Percentiles rank a stretch among this genome's conserved stretches.
Conservation (phyloP, 2,329 filamentous ascomycete genomes). For the Colletotrichum sp. region DNA sequence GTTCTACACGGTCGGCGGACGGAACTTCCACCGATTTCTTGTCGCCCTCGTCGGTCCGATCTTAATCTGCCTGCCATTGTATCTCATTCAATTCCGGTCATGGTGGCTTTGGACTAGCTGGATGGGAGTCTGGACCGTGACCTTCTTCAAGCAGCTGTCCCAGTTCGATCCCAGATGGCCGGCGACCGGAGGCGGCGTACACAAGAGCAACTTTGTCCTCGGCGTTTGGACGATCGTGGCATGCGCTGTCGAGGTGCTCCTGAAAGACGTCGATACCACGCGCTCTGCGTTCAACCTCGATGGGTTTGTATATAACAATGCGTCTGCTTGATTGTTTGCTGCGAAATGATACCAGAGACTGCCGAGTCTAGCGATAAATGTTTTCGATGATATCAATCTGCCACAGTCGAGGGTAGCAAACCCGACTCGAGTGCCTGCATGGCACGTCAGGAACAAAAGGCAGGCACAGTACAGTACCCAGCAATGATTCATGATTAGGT, state of each 20-base stretch:
- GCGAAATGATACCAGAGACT: not conserved
- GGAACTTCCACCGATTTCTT: constrained; percentile 10
- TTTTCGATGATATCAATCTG: not conserved
- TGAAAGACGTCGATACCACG: not conserved
- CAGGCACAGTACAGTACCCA: not conserved
- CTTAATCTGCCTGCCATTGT: constrained; percentile 5
- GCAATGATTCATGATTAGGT: not conserved
- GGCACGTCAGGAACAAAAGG: not conserved
- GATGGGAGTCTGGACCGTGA: constrained; percentile 11
- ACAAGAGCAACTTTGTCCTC: constrained; percentile 26
- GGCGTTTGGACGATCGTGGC: constrained; percentile 25
- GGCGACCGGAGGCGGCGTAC: constrained; percentile 23
- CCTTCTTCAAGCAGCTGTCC: constrained; percentile 16
- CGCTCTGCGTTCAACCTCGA: not conserved
- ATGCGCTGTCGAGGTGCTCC: constrained; percentile 25
- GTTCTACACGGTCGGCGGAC: constrained; percentile 18
- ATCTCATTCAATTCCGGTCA: not conserved
- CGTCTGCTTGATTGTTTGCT: not conserved
- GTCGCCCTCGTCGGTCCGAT: constrained; percentile 8
- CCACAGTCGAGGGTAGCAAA: not conserved
- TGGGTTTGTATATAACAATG: not conserved
- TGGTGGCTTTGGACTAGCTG: constrained; percentile 14
- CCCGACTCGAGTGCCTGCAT: not conserved
- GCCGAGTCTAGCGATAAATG: not conserved
- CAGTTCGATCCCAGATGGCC: constrained; percentile 25